Evolutionary conservation across 2,329 filamentous ascomycete species (phyloP).

Genomic region (Alternaria angustiovoidea): DNA sequence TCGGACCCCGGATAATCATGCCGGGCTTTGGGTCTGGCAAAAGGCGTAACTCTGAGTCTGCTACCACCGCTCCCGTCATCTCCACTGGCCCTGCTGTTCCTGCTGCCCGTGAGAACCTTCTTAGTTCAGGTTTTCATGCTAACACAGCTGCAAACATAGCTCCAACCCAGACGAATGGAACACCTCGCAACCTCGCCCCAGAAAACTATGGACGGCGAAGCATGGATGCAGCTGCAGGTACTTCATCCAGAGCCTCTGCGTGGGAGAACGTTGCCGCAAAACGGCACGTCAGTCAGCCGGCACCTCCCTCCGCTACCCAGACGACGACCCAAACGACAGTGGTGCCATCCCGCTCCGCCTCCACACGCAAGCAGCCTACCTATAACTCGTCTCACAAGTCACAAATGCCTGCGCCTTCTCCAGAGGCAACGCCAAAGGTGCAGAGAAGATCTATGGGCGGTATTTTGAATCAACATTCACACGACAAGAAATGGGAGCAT

Average conservation of each 20-base stretch:
- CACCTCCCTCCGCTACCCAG: constrained; percentile 24
- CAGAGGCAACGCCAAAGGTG: constrained; percentile 29
- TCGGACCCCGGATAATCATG: constrained; percentile 45
- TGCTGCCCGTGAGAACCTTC: constrained; percentile 21
- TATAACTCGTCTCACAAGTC: constrained; percentile 48
- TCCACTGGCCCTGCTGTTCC: constrained; percentile 21
- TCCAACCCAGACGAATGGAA: constrained; percentile 18
- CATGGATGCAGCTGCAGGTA: constrained; percentile 24
- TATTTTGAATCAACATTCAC: constrained; percentile 43
- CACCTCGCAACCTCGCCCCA: constrained; percentile 15
- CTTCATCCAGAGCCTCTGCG: constrained; percentile 23
- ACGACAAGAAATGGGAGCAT: constrained; percentile 36
- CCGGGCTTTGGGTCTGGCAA: constrained; percentile 37
- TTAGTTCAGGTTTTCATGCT: constrained; percentile 38
- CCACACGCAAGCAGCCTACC: constrained; percentile 35
- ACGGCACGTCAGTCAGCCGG: constrained; percentile 43
- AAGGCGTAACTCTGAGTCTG: constrained; percentile 31
- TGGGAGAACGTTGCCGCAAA: constrained; percentile 35
- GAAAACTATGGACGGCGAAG: constrained; percentile 26
- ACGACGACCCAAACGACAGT: constrained; percentile 23
- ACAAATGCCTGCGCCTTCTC: constrained; percentile 36
- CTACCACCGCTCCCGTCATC: constrained; percentile 14
- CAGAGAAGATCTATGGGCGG: constrained; percentile 44
- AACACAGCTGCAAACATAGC: constrained; percentile 27
- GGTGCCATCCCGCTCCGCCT: constrained; percentile 33